Base-by-base conservation (phyloP, 1,284 basidiomycete genomes). In the Rhodotorula sp. region DNA sequence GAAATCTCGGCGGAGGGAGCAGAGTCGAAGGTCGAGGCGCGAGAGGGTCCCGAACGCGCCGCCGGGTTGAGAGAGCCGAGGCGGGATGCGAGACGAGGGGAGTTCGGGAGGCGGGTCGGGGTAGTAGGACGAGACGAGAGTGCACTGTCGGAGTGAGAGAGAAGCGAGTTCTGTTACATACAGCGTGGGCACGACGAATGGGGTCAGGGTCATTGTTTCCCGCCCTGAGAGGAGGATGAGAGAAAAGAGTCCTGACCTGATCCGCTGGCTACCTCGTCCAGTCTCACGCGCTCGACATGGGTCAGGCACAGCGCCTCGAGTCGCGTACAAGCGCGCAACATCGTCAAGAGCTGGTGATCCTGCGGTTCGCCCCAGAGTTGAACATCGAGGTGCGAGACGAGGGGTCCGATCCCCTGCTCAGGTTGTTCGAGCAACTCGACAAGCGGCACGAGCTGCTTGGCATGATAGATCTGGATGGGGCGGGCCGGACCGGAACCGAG, bases 301-400 rank as follows among this genome's bases (percentile, higher is more conserved):
- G 48, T 47, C n/a, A 60, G 15, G 23, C 28, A 26, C 6, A 60
- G 26, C 49, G 45, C 49, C 5, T 66, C 58, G 12, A 52, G 34
- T 1, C 50, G n/a, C 21, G 16, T 19, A 23, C 49, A 60, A 1
- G 43, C 38, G 6, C 15, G 26, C 0, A 66, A 5, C 5, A 38
- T 18, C 12, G 2, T 4, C 4, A 28, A 49, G 21, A 66, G 64
- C 26, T 47, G 58, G 23, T 23, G 12, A 15, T 43, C 49, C 38
- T 54, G 50, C 38, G 43, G 26, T 28, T 66, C 58, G 19, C 64
- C 64, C 64, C 64, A 66, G 14, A 54, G 19, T 58, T 66, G 58
- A 58, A 66, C 38, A n/a, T 59, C 50, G n/a, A 66, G n/a, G 6
- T 18, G 4, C 7, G 34, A 23, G 34, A 60, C 49, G 34, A 65